Conservation (phyloP, 129 eudicot genomes). For the Flaveria bidentis region DNA sequence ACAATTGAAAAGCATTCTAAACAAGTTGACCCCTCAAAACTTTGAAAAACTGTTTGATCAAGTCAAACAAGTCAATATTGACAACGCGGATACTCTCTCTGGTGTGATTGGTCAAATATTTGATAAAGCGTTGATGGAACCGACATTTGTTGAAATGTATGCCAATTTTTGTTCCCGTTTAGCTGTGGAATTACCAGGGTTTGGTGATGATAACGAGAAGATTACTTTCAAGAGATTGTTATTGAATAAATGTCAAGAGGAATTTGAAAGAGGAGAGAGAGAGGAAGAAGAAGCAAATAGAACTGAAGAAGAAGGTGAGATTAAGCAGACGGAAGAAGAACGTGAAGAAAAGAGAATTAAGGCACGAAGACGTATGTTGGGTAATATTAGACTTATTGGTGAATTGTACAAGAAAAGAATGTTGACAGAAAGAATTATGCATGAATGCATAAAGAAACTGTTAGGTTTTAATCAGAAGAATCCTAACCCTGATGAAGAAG, state of each 20-base stretch:
- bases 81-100: conserved; percentile 52
- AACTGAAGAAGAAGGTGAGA: conserved; percentile 78
- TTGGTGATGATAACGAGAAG: conserved; percentile 47
- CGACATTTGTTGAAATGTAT: conserved; percentile 72
- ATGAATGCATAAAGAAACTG: conserved; percentile 73
- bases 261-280: conserved; percentile 85
- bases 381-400: conserved; percentile 94
- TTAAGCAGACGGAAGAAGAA: conserved; percentile 59
- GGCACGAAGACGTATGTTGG: conserved; percentile 86
- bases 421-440: conserved; percentile 98
- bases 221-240: conserved; percentile 37
- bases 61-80: conserved; percentile 73
- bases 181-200: conserved; percentile 74
- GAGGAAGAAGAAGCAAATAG: conserved; percentile 84
- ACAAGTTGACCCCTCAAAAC: conserved; percentile 91
- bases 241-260: conserved; percentile 89
- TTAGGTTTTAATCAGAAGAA: conserved; percentile 48
- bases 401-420: conserved; percentile 87
- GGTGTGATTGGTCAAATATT: conserved; percentile 79
- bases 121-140: conserved; percentile 83
- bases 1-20: conserved; percentile 75
- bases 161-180: conserved; percentile 74
- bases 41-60: conserved; percentile 88
- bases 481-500: conserved; percentile 58
- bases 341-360: conserved; percentile 75